Conservation (phyloP, 495 filamentous ascomycete species). For the Talaromyces adpressus region DNA sequence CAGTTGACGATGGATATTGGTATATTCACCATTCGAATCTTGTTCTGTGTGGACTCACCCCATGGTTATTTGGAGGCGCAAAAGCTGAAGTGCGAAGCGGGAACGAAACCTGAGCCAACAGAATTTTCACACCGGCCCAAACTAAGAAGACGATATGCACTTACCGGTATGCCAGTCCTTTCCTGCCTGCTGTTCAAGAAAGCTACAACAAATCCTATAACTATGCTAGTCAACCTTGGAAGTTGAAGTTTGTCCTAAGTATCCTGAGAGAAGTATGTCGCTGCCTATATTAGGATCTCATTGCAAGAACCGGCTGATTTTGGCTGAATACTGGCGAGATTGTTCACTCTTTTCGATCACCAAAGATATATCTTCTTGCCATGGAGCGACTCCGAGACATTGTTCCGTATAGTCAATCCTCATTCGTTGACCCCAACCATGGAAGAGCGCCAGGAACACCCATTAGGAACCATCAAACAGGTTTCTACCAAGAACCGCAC, state of each 20-base stretch:
- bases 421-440: background rate
- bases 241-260: background rate
- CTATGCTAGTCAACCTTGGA: background rate
- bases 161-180: background rate
- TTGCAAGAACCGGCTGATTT: background rate
- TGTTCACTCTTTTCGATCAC: background rate
- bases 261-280: background rate
- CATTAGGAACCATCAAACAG: background rate
- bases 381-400: background rate
- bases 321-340: background rate
- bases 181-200: background rate
- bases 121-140: background rate
- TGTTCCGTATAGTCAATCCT: background rate
- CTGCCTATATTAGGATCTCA: background rate
- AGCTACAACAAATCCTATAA: background rate
- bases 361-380: background rate
- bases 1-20: background rate
- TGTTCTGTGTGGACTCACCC: no score
- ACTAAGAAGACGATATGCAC: background rate
- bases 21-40: no score
- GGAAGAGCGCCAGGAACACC: background rate
- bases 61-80: no score
- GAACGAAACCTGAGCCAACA: background rate
- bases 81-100: no score
- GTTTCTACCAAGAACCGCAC: background rate